These are phyloP conservation scores for Tolypocladium endophyticum DNA, from an alignment of 2,329 filamentous ascomycete species.

Conservation along the genomic window DNA sequence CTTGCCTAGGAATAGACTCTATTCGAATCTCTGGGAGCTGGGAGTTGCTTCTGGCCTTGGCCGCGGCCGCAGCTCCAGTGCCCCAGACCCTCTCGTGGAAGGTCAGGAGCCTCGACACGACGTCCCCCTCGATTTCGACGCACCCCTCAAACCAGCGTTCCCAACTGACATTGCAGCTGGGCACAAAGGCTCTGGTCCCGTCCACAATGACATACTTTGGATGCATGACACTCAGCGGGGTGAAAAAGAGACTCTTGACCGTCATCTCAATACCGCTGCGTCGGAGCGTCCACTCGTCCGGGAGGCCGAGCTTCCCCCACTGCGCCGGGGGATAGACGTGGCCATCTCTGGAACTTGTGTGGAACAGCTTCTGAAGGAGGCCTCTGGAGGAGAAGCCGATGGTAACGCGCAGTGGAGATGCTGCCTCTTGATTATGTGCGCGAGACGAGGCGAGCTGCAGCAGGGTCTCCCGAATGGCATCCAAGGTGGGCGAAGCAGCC, in stretches of 20 bases:
- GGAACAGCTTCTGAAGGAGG: conserved; percentile 63
- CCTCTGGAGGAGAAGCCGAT: conserved; percentile 70
- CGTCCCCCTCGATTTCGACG: conserved; percentile 51
- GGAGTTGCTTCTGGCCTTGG: background rate
- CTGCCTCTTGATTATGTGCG: conserved; percentile 11
- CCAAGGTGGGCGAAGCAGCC: conserved; percentile 54
- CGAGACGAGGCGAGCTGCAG: conserved; percentile 42
- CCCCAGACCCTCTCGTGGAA: conserved; percentile 66
- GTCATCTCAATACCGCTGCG: conserved; percentile 53
- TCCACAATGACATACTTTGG: conserved; percentile 75
- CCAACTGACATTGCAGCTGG: conserved; percentile 79
- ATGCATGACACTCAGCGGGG: conserved; percentile 79
- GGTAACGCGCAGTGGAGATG: conserved; percentile 43
- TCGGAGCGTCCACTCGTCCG: conserved; percentile 37
- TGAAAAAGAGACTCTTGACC: conserved; percentile 69
- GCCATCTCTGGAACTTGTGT: conserved; percentile 53
- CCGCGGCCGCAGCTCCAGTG: conserved; percentile 8
- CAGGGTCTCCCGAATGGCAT: conserved; percentile 47
- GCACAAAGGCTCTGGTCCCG: conserved; percentile 53
- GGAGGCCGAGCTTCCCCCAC: conserved; percentile 59
- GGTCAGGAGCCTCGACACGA: conserved; percentile 48
- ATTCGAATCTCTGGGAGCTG: background rate
- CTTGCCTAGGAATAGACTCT: background rate
- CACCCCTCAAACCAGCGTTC: conserved; percentile 81
- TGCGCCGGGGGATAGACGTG: conserved; percentile 46